Base-by-base conservation (phyloP, 805 yeast genomes). In the Ogataea saltuana region DNA sequence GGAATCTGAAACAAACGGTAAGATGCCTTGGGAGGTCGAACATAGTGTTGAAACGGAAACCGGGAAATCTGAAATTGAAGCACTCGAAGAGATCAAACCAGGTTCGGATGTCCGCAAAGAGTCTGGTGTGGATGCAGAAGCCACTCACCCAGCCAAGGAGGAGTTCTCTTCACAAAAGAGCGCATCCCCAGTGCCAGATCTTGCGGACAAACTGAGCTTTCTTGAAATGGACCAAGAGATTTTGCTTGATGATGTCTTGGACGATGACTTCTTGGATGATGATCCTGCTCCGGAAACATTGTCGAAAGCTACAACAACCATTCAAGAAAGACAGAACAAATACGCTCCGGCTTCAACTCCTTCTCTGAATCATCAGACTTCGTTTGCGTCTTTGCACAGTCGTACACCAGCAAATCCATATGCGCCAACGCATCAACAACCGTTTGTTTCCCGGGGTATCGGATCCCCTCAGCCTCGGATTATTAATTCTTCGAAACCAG, bases 151-250 rank as follows among this genome's bases (percentile, higher is more conserved):
- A n/a, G n/a, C n/a, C n/a, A n/a, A n/a, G n/a, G n/a, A n/a, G n/a
- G n/a, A n/a, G n/a, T n/a, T 10, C 4, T 6, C 28, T 25, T 25
- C 40, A 12, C 7, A 46, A 43, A 22, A 13, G n/a, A 20, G 17
- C 15, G 23, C 20, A 1, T 18, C 20, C n/a, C 27, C 18, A 38
- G 39, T 18, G 42, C 41, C 41, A 25, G 39, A 13, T 51, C 46
- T 23, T 28, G 71, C 61, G 15, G 74, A 70, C 27, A 74, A 72
- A 33, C 61, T 71, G 32, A 64, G 67, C 7, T 69, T 70, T 41
- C 56, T 73, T 28, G 74, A 70, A 28, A 66, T 65, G 6, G 78
- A 73, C 43, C 72, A 69, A 42, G 78, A 74, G 22, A 51, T 71
- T 2, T 53, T 74, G 3, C 31, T 61, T 11, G 67, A 60, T 25